Evolutionary conservation across 2,329 filamentous ascomycete species (phyloP), one percentile per base, ranked within the genome.

Genomic region (Ophiocordyceps robertsii): DNA sequence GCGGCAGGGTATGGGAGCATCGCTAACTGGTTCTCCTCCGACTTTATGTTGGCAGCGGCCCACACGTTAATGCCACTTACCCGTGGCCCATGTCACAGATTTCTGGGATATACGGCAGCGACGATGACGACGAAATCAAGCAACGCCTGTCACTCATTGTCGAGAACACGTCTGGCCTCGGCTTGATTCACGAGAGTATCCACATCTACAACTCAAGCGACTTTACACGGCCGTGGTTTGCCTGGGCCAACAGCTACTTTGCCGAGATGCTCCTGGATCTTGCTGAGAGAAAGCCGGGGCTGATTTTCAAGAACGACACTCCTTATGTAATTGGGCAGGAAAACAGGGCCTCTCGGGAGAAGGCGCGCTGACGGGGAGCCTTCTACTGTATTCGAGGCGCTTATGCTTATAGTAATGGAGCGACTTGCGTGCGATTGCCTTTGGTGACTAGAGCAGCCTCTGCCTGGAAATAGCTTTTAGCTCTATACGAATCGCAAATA

Each of bases 211-310:
- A 63, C 44, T 53, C 56, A 40, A 51, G 48, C 2, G 50, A 56
- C 33, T 72, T 60, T 55, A 66, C 65, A 19, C 51, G 68, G n/a
- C 57, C 63, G 19, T 71, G 68, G 68, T 67, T 66, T 40, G 64
- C 63, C 0, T 66, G 63, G 64, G 64, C 62, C 2, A 66, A 66
- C 36, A 64, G 64, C 17, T 52, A 64, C 46, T 61, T 67, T 52
- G 64, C 64, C 1, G 64, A 67, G 52, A 53, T 67, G 53, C 49
- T 67, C 10, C 65, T 95, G 37, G 84, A 94, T 64, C 58, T 95
- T 37, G 88, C 86, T 1, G 78, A 80, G 58, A 67, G 87, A 57
- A 92, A 90, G 62, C 89, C 89, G 3, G 73, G 88, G 60, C 59
- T 94, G 49, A 70, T 94, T 36, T 44, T 65, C 10, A 52, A 56